These are phyloP conservation scores for Salisapilia sapeloensis DNA, from an alignment of 352 stramenopile genomes.

Conservation along the genomic window DNA sequence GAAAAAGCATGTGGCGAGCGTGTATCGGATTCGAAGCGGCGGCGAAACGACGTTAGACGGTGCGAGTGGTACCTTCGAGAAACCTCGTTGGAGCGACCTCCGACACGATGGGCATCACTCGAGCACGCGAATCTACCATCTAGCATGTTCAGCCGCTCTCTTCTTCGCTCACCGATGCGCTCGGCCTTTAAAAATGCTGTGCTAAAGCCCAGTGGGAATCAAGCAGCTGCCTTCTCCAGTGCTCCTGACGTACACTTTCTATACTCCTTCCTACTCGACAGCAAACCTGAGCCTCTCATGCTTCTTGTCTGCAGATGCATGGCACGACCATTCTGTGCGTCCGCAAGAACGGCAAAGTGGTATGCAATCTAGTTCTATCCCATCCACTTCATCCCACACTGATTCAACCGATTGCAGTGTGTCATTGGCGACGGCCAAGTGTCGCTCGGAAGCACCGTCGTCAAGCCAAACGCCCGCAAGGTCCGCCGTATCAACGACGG, in stretches of 20 bases:
- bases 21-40: too few relatives aligned
- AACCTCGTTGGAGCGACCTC: too few relatives aligned
- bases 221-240: constrained; percentile 29
- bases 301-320: constrained; percentile 54
- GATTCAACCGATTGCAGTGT: constrained; percentile 14
- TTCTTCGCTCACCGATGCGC: constrained; percentile 12
- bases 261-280: neutral
- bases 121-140: too few relatives aligned
- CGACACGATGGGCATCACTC: too few relatives aligned
- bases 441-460: constrained; percentile 87
- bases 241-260: constrained; percentile 18
- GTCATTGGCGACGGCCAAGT: constrained; percentile 98
- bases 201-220: constrained; percentile 4
- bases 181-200: constrained; percentile 6
- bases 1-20: too few relatives aligned
- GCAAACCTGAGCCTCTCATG: constrained; percentile 1
- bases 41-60: too few relatives aligned
- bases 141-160: constrained; percentile 55
- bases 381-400: neutral
- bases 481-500: constrained; percentile 90
- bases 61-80: too few relatives aligned
- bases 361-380: constrained; percentile 14
- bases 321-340: constrained; percentile 97
- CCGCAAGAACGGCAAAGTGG: constrained; percentile 94
- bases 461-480: constrained; percentile 98